These are phyloP conservation scores for Mariannaea elegans DNA, from an alignment of 2,329 filamentous ascomycete species.

Conservation along the genomic window DNA sequence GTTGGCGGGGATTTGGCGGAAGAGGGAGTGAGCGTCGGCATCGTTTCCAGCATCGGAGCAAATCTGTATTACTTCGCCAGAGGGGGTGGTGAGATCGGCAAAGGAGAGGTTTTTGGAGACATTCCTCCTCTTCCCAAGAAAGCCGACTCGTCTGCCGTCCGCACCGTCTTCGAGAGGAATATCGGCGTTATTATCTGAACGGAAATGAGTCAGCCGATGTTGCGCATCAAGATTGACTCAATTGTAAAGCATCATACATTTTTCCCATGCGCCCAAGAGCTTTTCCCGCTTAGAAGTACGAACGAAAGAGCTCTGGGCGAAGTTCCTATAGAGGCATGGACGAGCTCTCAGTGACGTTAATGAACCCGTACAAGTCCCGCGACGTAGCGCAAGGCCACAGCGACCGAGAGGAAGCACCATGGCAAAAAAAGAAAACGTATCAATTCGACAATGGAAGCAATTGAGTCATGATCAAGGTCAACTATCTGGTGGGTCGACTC, in stretches of 20 bases:
- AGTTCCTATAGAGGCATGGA: conserved; percentile 33
- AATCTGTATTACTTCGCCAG: conserved; percentile 54
- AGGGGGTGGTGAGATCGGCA: conserved; percentile 59
- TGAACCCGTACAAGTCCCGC: conserved; percentile 7
- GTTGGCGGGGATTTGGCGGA: conserved; percentile 58
- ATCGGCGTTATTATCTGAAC: conserved; percentile 41
- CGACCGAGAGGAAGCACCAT: conserved; percentile 40
- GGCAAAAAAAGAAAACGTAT: conserved; percentile 10
- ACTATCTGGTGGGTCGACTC: conserved; percentile 31
- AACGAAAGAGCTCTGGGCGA: conserved; percentile 32
- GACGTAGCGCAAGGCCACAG: conserved; percentile 34
- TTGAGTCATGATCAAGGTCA: conserved; percentile 32
- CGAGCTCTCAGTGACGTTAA: conserved; percentile 18
- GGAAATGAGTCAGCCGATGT: not conserved
- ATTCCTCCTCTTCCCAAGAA: conserved; percentile 73
- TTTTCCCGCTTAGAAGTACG: conserved; percentile 31
- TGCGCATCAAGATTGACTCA: not conserved
- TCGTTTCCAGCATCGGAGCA: conserved; percentile 52
- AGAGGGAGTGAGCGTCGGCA: conserved; percentile 48
- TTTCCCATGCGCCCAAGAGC: conserved; percentile 42
- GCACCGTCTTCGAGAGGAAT: conserved; percentile 28
- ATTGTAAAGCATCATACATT: conserved; percentile 38
- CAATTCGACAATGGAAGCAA: conserved; percentile 19
- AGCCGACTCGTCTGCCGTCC: conserved; percentile 59
- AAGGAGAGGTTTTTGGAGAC: conserved; percentile 77